Conservation (phyloP, 2,329 filamentous ascomycete genomes). For the Aspergillus texensis region DNA sequence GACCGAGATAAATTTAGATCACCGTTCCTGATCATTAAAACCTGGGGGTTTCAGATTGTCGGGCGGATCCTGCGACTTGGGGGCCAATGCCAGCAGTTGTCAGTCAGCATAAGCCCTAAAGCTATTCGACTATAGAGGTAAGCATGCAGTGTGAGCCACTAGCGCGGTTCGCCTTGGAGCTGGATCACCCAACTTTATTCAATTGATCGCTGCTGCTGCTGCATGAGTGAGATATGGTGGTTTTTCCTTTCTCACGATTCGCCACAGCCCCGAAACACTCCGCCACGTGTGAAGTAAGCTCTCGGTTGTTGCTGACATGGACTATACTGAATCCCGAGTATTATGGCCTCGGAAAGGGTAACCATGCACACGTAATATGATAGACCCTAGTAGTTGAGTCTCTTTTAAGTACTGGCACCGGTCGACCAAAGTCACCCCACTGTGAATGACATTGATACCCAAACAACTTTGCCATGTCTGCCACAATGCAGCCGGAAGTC, state of each 20-base stretch:
- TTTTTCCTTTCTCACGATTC: not conserved
- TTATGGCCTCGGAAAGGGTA: not conserved
- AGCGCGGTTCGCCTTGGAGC: not conserved
- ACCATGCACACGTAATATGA: not conserved
- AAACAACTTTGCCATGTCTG: not conserved
- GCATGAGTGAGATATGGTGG: not conserved
- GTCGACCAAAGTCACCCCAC: not conserved
- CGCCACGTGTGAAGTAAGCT: not conserved
- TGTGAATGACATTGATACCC: not conserved
- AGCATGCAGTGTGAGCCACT: not conserved
- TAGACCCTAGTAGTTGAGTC: not conserved
- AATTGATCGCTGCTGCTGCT: not conserved
- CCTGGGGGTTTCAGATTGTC: not conserved
- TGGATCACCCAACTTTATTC: not conserved
- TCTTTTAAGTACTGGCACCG: not conserved
- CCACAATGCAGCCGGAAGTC: not conserved
- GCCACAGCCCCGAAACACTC: not conserved
- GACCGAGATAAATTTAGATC: not conserved
- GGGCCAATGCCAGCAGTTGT: not conserved
- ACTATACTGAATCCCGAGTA: not conserved
- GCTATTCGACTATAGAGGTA: not conserved
- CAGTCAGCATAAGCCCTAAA: not conserved
- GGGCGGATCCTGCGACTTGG: not conserved
- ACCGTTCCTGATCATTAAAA: not conserved
- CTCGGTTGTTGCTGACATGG: not conserved